These are phyloP conservation scores for Coemansia sp. DNA, from an alignment of 192 early-diverging fungal genomes.

Conservation along the genomic window DNA sequence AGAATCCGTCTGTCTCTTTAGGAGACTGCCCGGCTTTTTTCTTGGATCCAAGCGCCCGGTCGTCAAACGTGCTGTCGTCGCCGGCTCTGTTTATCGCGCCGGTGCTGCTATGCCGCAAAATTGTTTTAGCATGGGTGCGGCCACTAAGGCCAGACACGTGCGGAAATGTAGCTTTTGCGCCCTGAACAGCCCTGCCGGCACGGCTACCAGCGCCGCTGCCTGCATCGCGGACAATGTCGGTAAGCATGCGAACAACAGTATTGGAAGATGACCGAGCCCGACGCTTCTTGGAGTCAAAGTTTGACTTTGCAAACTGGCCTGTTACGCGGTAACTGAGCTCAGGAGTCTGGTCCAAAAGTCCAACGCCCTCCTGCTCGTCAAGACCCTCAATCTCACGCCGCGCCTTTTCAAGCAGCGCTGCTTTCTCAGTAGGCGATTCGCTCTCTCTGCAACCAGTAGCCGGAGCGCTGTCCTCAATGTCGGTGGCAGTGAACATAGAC, in stretches of 20 bases:
- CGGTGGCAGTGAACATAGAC: slow-evolving; percentile 42
- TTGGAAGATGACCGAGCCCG: slow-evolving; percentile 43
- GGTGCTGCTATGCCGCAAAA: slow-evolving; percentile 44
- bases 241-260: slow-evolving; percentile 40
- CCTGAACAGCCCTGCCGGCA: slow-evolving; percentile 9
- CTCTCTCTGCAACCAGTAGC: background rate
- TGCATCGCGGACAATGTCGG: slow-evolving; percentile 44
- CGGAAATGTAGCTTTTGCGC: slow-evolving; percentile 14
- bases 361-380: slow-evolving; percentile 46
- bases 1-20: background rate
- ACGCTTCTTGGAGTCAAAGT: slow-evolving; percentile 33
- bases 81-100: slow-evolving; percentile 35
- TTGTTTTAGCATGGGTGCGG: slow-evolving; percentile 8
- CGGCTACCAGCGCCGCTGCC: slow-evolving; percentile 6
- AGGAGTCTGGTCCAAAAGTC: slow-evolving; percentile 48
- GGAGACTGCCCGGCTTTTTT: background rate
- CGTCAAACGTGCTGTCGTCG: slow-evolving; percentile 6
- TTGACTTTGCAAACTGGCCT: slow-evolving; percentile 10
- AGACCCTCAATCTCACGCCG: slow-evolving; percentile 43
- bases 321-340: slow-evolving; percentile 46
- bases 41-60: background rate
- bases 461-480: slow-evolving; percentile 17
- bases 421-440: slow-evolving; percentile 23
- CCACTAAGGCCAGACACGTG: slow-evolving; percentile 1
- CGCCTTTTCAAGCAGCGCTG: slow-evolving; percentile 35